These are phyloP conservation scores for Flueggea neowawraea DNA, from an alignment of 441 rosid species.

Conservation along the genomic window DNA sequence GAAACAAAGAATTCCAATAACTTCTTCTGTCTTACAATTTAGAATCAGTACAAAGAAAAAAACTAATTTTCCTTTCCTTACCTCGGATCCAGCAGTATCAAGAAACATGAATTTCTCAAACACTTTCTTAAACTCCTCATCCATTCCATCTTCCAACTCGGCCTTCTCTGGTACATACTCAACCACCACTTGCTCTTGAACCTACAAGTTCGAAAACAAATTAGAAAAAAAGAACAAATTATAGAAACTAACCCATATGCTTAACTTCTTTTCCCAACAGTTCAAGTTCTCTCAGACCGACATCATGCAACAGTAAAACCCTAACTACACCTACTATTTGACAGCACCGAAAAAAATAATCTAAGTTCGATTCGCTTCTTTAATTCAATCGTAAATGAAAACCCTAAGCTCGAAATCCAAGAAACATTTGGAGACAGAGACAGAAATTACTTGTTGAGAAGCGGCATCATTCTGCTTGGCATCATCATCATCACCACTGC, in stretches of 20 bases:
- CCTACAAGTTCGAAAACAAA: constrained; percentile 29
- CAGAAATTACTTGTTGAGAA: constrained; percentile 40
- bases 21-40: neutral
- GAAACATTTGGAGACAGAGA: no score
- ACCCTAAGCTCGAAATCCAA: no score
- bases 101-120: constrained; percentile 80
- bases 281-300: no score
- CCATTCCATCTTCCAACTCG: constrained; percentile 72
- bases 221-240: neutral
- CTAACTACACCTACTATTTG: no score
- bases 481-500: constrained; percentile 16
- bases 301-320: no score
- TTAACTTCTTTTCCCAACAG: no score
- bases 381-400: no score
- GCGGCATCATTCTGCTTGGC: constrained; percentile 45
- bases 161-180: constrained; percentile 94
- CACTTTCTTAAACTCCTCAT: constrained; percentile 76
- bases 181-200: constrained; percentile 56
- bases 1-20: neutral
- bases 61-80: constrained; percentile 13
- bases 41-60: neutral
- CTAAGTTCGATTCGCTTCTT: no score
- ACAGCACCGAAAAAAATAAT: no score
- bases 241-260: no score
- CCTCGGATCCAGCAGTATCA: constrained; percentile 58